phyloP scores from a whole-genome alignment of 495 filamentous ascomycete species.

The Terfezia claveryi region DNA sequence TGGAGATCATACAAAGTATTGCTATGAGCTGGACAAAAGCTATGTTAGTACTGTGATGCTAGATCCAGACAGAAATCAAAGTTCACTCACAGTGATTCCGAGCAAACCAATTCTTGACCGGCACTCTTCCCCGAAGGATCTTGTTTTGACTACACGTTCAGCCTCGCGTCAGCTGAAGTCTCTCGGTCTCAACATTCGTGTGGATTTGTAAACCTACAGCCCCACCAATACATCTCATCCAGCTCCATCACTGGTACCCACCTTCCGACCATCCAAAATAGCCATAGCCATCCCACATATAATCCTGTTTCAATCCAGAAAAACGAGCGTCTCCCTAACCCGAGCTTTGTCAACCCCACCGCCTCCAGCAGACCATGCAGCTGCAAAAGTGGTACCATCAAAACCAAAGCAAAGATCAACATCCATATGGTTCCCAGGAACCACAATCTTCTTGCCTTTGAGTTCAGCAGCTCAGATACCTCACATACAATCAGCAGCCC shows the following conservation, averaged over 20 bases:
- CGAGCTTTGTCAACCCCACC: constrained; percentile 29
- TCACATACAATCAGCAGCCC: constrained; percentile 58
- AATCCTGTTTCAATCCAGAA: constrained; percentile 34
- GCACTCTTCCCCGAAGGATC: constrained; percentile 44
- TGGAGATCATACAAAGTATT: constrained; percentile 27
- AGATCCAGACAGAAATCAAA: not conserved
- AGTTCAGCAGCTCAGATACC: constrained; percentile 46
- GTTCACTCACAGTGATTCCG: constrained; percentile 34
- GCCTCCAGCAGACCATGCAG: constrained; percentile 40
- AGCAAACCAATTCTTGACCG: constrained; percentile 59
- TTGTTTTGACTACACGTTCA: constrained; percentile 10
- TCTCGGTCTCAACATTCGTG: not conserved
- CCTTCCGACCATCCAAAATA: constrained; percentile 55
- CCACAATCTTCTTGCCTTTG: constrained; percentile 35
- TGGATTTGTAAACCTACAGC: not conserved
- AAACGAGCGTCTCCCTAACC: constrained; percentile 27
- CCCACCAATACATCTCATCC: constrained; percentile 8
- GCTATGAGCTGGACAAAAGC: constrained; percentile 37
- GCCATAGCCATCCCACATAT: constrained; percentile 38
- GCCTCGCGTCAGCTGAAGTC: too few relatives aligned
- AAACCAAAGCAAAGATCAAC: constrained; percentile 41
- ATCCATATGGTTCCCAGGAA: constrained; percentile 29
- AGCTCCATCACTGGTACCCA: constrained; percentile 33
- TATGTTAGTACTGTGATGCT: constrained; percentile 4
- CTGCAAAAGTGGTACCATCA: constrained; percentile 49